Conservation (phyloP, 768 basidiomycete species). For the Lactarius hatsudake region DNA sequence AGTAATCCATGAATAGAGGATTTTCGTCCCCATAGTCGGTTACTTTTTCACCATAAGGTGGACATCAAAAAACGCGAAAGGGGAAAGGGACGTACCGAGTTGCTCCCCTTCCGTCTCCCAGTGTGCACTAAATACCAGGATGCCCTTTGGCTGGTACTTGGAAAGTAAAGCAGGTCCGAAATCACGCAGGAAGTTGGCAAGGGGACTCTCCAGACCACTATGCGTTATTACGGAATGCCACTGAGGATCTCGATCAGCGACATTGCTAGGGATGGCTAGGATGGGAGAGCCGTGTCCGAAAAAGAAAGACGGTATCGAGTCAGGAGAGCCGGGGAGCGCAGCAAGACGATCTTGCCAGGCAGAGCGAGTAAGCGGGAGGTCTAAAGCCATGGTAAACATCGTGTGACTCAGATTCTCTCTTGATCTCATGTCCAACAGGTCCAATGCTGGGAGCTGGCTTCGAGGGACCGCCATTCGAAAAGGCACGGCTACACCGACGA, state of each 20-base stretch:
- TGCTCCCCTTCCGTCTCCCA: constrained; percentile 67
- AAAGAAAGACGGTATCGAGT: constrained; percentile 73
- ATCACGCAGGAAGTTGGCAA: constrained; percentile 57
- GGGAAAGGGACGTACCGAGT: constrained; percentile 42
- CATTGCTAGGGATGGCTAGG: constrained; percentile 39
- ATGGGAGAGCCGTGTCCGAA: constrained; percentile 68
- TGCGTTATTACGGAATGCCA: constrained; percentile 23
- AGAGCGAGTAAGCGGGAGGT: constrained; percentile 37
- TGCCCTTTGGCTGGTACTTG: constrained; percentile 76
- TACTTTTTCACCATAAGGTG: constrained; percentile 41
- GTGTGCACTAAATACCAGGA: constrained; percentile 80
- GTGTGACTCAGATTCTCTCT: no score
- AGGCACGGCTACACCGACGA: constrained; percentile 47
- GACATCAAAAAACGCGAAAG: constrained; percentile 5
- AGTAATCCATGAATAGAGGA: constrained; percentile 74
- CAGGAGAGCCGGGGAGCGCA: constrained; percentile 51
- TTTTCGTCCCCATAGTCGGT: constrained; percentile 77
- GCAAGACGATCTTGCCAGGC: constrained; percentile 55
- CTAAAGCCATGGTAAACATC: background rate
- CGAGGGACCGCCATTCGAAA: constrained; percentile 76
- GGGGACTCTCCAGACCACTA: constrained; percentile 50
- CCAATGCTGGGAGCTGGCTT: constrained; percentile 35
- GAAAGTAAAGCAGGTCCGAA: constrained; percentile 62
- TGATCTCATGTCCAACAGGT: constrained; percentile 24
- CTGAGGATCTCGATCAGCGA: background rate